Evolutionary conservation across 805 yeast genomes (phyloP), one percentile per base, ranked within the genome.

Genomic region (Wickerhamiella lipophila): DNA sequence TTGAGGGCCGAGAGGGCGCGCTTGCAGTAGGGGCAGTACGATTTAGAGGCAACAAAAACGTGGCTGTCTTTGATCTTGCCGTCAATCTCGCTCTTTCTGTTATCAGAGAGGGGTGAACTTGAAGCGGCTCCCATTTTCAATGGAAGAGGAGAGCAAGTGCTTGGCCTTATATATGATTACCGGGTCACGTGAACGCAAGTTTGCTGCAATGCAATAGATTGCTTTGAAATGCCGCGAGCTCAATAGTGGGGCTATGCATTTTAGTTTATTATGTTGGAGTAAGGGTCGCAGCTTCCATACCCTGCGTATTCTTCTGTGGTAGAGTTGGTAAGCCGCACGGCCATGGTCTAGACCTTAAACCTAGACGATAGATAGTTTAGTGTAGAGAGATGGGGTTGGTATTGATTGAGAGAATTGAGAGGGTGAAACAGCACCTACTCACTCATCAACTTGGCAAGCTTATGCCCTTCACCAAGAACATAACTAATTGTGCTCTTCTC

Each of bases 21-120:
- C 55, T 58, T 70, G 72, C 64, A 72, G 69, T 53, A 66, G 36
- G 86, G 86, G 65, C 87, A 81, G 67, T 79, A 79, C 34, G 81
- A 70, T 71, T 85, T 85, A 35, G 94, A 79, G 42, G 95, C 96
- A 55, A 88, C 76, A 63, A 86, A 84, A 50, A 85, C 70, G 48
- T 78, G 77, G 65, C 81, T 77, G 54, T 71, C 63, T 58, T 72
- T 72, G 68, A 85, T 83, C 56, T 80, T 68, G 42, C 67, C 62
- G 64, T 83, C 77, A 53, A 83, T 83, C 61, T 75, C 32, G 9
- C 41, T 40, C 43, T 58, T 57, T 27, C 18, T 26, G 25, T n/a
- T 16, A 12, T 42, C 46, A 15, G 46, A 27, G 15, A 42, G 22
- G 8, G 35, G 23, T n/a, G 36, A 8, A 19, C 32, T 21, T 6